Conservation (phyloP, 805 yeast genomes). For the Naumovozyma baii region DNA sequence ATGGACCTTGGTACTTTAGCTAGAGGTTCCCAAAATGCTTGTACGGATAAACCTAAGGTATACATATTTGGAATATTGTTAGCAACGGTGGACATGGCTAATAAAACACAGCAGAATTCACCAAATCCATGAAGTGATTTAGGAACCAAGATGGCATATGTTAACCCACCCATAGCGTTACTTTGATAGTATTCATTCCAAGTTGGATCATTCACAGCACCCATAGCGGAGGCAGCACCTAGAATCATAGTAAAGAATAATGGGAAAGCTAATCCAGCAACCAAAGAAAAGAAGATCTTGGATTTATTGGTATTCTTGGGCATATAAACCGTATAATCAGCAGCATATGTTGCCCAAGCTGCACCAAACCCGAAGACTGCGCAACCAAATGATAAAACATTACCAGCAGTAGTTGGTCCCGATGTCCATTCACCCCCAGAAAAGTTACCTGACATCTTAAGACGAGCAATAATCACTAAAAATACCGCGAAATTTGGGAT, state of each 20-base stretch:
- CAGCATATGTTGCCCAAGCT: constrained; percentile 90
- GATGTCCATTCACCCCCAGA: constrained; percentile 39
- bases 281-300: constrained; percentile 55
- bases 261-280: constrained; percentile 57
- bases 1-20: constrained; percentile 67
- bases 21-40: constrained; percentile 70
- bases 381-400: constrained; percentile 73
- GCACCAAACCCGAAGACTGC: constrained; percentile 80
- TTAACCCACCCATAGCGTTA: constrained; percentile 70
- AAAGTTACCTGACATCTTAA: constrained; percentile 59
- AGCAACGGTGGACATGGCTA: constrained; percentile 83
- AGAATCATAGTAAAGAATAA: constrained; percentile 61
- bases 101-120: constrained; percentile 74
- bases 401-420: constrained; percentile 66
- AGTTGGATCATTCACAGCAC: constrained; percentile 37
- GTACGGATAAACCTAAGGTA: constrained; percentile 80
- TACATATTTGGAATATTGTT: constrained; percentile 92
- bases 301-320: constrained; percentile 49
- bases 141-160: constrained; percentile 66
- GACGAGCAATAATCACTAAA: constrained; percentile 68
- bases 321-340: constrained; percentile 87
- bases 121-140: constrained; percentile 84
- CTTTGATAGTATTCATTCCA: constrained; percentile 44
- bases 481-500: constrained; percentile 68
- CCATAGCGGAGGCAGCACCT: constrained; percentile 82